These are phyloP conservation scores for Mrakia blollopis DNA, from an alignment of 768 basidiomycete genomes.

Conservation along the genomic window DNA sequence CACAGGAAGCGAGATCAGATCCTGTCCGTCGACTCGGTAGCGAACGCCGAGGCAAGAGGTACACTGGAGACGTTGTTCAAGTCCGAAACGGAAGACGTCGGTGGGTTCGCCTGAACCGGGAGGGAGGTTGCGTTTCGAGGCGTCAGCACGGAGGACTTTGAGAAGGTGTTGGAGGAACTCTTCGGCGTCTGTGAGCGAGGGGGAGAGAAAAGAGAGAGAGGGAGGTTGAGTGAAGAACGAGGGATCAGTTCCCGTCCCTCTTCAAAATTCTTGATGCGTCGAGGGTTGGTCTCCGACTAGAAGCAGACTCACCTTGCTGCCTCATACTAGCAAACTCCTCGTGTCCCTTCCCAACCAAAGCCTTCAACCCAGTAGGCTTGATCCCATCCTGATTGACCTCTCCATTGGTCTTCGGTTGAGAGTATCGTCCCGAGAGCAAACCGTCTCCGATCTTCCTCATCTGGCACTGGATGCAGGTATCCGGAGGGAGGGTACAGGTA, in stretches of 20 bases:
- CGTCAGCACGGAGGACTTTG: slow-evolving; percentile 54
- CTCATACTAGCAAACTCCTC: slow-evolving; percentile 92
- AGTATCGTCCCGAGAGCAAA: slow-evolving; percentile 85
- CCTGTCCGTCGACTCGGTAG: slow-evolving; percentile 69
- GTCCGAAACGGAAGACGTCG: slow-evolving; percentile 67
- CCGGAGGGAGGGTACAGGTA: slow-evolving; percentile 63
- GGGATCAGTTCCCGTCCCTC: not conserved
- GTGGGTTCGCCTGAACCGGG: slow-evolving; percentile 57
- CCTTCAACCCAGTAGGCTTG: slow-evolving; percentile 75
- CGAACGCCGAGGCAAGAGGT: slow-evolving; percentile 69
- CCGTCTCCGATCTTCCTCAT: slow-evolving; percentile 90
- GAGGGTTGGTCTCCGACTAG: not conserved
- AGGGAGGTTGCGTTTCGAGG: slow-evolving; percentile 1
- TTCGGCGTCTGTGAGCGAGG: slow-evolving; percentile 60
- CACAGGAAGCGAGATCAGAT: slow-evolving; percentile 74
- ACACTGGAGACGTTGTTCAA: slow-evolving; percentile 86
- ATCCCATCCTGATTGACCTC: slow-evolving; percentile 63
- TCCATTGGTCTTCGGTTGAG: slow-evolving; percentile 49
- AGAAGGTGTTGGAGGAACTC: slow-evolving; percentile 85
- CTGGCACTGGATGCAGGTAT: slow-evolving; percentile 89
- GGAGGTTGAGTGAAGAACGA: not conserved
- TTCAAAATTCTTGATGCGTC: not conserved
- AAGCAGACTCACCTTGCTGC: slow-evolving; percentile 56
- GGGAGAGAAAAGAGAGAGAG: not conserved
- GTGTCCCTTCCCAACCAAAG: slow-evolving; percentile 85